Conservation (phyloP, 768 basidiomycete genomes). For the Dioszegia aurantiaca region DNA sequence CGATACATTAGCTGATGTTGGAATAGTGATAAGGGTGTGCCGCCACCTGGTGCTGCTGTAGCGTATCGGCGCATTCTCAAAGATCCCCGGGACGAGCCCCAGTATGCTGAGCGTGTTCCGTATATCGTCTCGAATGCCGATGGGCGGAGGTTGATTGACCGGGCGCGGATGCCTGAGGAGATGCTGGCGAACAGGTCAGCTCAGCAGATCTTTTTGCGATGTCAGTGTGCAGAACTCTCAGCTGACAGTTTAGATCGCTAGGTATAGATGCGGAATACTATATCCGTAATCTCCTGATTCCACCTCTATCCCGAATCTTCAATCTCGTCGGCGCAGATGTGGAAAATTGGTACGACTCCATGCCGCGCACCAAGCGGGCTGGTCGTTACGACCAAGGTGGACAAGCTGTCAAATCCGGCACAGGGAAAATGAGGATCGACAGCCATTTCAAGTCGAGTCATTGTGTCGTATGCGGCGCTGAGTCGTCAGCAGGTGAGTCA, state of each 20-base stretch:
- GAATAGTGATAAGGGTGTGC: conserved; percentile 77
- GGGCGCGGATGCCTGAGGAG: conserved; percentile 71
- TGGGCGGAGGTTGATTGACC: conserved; percentile 65
- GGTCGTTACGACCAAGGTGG: conserved; percentile 27
- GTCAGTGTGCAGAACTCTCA: no score
- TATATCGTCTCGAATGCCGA: conserved; percentile 74
- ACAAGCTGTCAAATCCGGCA: background rate
- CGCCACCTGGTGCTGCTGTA: conserved; percentile 87
- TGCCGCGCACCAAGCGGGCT: conserved; percentile 66
- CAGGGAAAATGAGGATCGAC: conserved; percentile 59
- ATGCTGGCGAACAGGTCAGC: conserved; percentile 64
- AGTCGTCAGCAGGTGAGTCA: conserved; percentile 59
- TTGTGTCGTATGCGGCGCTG: conserved; percentile 67
- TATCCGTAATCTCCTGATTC: conserved; percentile 79
- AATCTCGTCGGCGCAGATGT: conserved; percentile 87
- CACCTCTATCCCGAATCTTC: conserved; percentile 85
- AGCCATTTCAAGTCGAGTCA: conserved; percentile 70
- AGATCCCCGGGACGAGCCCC: conserved; percentile 78
- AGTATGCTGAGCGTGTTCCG: conserved; percentile 89
- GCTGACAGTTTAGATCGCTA: conserved; percentile 57
- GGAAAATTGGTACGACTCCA: conserved; percentile 77
- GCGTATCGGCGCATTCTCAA: conserved; percentile 70
- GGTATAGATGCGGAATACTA: conserved; percentile 87
- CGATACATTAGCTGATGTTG: no score
- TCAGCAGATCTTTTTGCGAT: background rate